phyloP scores from a whole-genome alignment of 2,329 filamentous ascomycete genomes.

The Colletotrichum lupini region DNA sequence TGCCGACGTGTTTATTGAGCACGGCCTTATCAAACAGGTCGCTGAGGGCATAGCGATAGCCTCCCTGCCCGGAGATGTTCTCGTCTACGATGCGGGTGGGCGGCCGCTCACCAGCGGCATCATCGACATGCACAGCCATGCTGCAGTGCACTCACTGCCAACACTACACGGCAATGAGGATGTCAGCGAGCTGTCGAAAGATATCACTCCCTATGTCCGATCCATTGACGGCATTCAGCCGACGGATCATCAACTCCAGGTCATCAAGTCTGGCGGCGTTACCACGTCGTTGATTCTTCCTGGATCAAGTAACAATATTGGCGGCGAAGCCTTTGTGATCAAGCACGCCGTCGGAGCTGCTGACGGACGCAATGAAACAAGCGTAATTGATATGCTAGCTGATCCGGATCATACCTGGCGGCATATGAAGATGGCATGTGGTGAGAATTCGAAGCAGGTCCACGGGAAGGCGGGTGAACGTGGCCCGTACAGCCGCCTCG shows the following conservation, averaged over 20 bases:
- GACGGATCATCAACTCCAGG: constrained; percentile 71
- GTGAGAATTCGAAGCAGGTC: constrained; percentile 74
- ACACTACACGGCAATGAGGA: constrained; percentile 65
- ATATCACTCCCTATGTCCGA: constrained; percentile 75
- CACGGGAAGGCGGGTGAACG: constrained; percentile 67
- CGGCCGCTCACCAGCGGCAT: constrained; percentile 74
- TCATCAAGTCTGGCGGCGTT: constrained; percentile 78
- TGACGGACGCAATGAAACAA: constrained; percentile 71
- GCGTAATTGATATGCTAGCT: constrained; percentile 71
- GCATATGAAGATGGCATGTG: constrained; percentile 83
- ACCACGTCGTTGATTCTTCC: constrained; percentile 75
- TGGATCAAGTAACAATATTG: constrained; percentile 78
- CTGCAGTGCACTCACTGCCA: constrained; percentile 69
- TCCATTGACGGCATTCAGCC: constrained; percentile 74
- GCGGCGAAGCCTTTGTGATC: constrained; percentile 75
- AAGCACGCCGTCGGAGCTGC: constrained; percentile 73
- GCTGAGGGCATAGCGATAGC: constrained; percentile 52
- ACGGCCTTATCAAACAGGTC: constrained; percentile 70
- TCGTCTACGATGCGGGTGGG: constrained; percentile 68
- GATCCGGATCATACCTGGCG: constrained; percentile 73
- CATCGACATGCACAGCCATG: constrained; percentile 79
- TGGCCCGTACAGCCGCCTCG: constrained; percentile 70
- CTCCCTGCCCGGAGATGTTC: constrained; percentile 56
- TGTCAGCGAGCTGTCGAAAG: constrained; percentile 71
- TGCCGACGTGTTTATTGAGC: constrained; percentile 69